Conservation (phyloP, 2,329 filamentous ascomycete species). For the Fusarium nanum region DNA sequence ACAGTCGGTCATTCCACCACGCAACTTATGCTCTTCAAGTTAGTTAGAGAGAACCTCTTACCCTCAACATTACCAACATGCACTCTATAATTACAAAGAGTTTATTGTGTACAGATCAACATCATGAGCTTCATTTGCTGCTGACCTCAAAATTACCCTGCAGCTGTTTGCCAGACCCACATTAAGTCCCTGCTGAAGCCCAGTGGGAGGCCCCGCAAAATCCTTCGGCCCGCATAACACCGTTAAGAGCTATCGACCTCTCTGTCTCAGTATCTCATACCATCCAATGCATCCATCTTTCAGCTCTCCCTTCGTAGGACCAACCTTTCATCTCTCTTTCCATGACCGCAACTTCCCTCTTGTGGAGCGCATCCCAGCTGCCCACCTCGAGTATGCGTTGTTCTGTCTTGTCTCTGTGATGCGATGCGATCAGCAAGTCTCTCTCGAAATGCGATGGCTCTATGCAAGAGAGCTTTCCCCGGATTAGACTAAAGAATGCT, state of each 20-base stretch:
- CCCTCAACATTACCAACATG: too few species aligned
- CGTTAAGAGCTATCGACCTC: background rate
- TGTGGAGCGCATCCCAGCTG: constrained; percentile 1
- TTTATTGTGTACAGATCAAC: background rate
- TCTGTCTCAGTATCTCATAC: constrained; percentile 23
- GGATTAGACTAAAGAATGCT: constrained; percentile 22
- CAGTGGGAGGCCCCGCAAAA: constrained; percentile 11
- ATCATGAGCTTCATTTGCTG: background rate
- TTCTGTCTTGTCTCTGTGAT: background rate
- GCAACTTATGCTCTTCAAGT: background rate
- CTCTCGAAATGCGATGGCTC: background rate
- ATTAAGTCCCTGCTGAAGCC: background rate
- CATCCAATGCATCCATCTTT: constrained; percentile 4
- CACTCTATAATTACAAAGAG: background rate
- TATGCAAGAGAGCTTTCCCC: constrained; percentile 10
- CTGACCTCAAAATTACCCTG: constrained; percentile 3
- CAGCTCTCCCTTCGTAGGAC: constrained; percentile 35
- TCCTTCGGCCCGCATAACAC: constrained; percentile 21
- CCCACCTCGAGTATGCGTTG: background rate
- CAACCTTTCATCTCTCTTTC: constrained; percentile 1
- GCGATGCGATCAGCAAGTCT: background rate
- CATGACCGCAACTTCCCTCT: constrained; percentile 14
- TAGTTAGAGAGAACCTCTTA: too few species aligned
- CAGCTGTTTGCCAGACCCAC: background rate
- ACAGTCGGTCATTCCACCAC: background rate